phyloP scores from a whole-genome alignment of 2,329 filamentous ascomycete species.

The Arthrobotrys megalospora region DNA sequence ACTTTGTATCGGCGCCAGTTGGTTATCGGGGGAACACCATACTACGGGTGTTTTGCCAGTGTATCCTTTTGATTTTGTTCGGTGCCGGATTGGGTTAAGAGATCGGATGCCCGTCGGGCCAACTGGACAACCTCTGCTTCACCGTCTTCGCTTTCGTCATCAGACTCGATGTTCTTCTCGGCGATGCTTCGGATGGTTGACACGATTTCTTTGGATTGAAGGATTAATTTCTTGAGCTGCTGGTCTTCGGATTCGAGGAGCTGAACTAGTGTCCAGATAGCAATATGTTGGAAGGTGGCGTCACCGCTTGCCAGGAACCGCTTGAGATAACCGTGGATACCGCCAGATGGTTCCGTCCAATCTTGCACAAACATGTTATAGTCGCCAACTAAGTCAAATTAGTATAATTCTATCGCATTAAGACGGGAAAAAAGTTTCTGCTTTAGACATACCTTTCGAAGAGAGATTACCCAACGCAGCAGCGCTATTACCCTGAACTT shows the following conservation, averaged over 20 bases:
- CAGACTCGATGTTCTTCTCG: slow-evolving; percentile 87
- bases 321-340: slow-evolving; percentile 94
- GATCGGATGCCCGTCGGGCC: slow-evolving; percentile 88
- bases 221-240: slow-evolving; percentile 87
- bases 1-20: slow-evolving; percentile 43
- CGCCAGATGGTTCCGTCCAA: slow-evolving; percentile 92
- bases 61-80: slow-evolving; percentile 84
- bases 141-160: slow-evolving; percentile 73
- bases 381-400: slow-evolving; percentile 80
- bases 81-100: slow-evolving; percentile 81
- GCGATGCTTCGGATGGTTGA: slow-evolving; percentile 92
- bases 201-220: slow-evolving; percentile 90
- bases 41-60: slow-evolving; percentile 50
- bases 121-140: slow-evolving; percentile 69
- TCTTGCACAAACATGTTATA: slow-evolving; percentile 96
- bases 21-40: slow-evolving; percentile 50
- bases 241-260: slow-evolving; percentile 95
- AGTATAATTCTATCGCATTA: slow-evolving; percentile 9
- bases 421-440: background rate
- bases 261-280: slow-evolving; percentile 97
- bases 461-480: slow-evolving; percentile 95
- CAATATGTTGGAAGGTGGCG: slow-evolving; percentile 98
- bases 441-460: slow-evolving; percentile 82
- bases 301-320: slow-evolving; percentile 95
- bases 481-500: slow-evolving; percentile 98